Evolutionary conservation across 495 filamentous ascomycete species (phyloP).

Genomic region (Neurospora sp.): DNA sequence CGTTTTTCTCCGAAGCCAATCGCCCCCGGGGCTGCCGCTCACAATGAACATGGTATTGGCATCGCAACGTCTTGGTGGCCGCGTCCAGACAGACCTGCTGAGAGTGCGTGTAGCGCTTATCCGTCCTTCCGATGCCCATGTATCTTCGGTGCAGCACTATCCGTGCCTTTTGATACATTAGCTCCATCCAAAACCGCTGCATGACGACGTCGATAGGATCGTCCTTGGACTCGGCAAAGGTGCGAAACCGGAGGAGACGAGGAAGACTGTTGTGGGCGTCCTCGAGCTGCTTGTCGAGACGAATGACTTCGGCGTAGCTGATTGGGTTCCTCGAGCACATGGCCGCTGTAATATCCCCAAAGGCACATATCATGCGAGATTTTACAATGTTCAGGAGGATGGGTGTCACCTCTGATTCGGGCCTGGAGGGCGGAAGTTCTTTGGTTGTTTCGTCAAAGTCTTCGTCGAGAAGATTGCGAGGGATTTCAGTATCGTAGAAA

Average conservation of each 20-base stretch:
- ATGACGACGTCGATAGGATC: constrained; percentile 24
- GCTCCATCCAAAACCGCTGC: constrained; percentile 23
- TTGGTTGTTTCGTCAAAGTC: constrained; percentile 24
- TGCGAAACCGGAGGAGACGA: constrained; percentile 9
- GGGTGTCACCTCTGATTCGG: constrained; percentile 24
- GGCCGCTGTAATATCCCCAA: constrained; percentile 14
- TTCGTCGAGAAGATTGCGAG: constrained; percentile 28
- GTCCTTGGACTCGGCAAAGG: constrained; percentile 11
- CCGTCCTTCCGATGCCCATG: constrained; percentile 17
- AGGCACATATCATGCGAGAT: constrained; percentile 14
- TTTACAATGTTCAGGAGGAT: constrained; percentile 18
- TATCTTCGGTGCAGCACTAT: constrained; percentile 25
- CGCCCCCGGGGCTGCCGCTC: constrained; percentile 26
- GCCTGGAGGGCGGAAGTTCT: constrained; percentile 27
- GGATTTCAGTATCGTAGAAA: constrained; percentile 25
- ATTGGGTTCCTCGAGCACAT: constrained; percentile 14
- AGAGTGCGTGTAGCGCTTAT: constrained; percentile 26
- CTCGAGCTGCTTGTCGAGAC: constrained; percentile 21
- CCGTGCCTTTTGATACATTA: constrained; percentile 22
- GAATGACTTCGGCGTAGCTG: constrained; percentile 22
- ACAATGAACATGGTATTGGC: constrained; percentile 27
- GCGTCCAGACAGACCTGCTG: constrained; percentile 24
- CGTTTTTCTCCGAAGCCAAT: constrained; percentile 12
- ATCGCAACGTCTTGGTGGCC: constrained; percentile 23
- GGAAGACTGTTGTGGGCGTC: constrained; percentile 17